Conservation (phyloP, 1,139 yeast species). For the Taphrina pruni region DNA sequence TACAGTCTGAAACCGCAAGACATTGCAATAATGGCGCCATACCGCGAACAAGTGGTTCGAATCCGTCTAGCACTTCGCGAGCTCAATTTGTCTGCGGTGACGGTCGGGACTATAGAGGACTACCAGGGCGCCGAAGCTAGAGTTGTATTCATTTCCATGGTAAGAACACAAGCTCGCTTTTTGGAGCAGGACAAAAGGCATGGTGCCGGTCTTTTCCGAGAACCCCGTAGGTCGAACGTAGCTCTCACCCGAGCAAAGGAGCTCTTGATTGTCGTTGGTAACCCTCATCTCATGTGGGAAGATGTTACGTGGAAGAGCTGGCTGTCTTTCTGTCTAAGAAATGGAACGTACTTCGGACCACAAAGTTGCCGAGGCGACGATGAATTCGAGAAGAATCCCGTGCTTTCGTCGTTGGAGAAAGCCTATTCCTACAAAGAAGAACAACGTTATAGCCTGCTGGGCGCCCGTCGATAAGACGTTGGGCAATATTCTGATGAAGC, state of each 20-base stretch:
- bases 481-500: slow-evolving; percentile 10
- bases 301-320: slow-evolving; percentile 27
- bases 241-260: slow-evolving; percentile 89
- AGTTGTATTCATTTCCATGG: slow-evolving; percentile 45
- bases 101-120: slow-evolving; percentile 46
- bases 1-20: slow-evolving; percentile 42
- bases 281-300: slow-evolving; percentile 18
- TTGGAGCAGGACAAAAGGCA: slow-evolving; percentile 41
- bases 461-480: background rate
- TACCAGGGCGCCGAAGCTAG: slow-evolving; percentile 47
- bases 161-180: slow-evolving; percentile 45
- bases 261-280: slow-evolving; percentile 79
- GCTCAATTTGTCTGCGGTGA: slow-evolving; percentile 43
- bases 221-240: slow-evolving; percentile 62
- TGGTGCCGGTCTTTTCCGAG: slow-evolving; percentile 45
- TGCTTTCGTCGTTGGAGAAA: background rate
- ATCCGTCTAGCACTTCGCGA: slow-evolving; percentile 42
- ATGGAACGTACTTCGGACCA: background rate
- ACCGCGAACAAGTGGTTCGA: slow-evolving; percentile 45
- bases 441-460: background rate
- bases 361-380: background rate
- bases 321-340: slow-evolving; percentile 23
- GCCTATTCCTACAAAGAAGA: background rate
- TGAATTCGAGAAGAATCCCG: background rate
- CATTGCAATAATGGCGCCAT: slow-evolving; percentile 46